Base-by-base conservation (phyloP, 805 yeast genomes). In the Teunomyces stri region DNA sequence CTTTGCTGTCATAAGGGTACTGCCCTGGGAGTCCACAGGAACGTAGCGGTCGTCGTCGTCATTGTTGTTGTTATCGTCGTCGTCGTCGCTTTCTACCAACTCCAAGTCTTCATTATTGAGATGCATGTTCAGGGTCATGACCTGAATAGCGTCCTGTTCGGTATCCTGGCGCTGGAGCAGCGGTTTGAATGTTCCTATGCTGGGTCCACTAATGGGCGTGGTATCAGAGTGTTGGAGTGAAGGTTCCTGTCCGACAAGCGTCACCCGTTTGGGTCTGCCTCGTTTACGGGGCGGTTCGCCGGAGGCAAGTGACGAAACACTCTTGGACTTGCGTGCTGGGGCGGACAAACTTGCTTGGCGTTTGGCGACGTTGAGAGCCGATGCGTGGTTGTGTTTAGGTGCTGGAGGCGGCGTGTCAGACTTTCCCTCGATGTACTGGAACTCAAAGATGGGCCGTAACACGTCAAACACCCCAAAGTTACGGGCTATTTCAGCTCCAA, bases 381-480 rank as follows among this genome's bases (percentile, higher is more conserved):
- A 68, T 3, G 76, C 78, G 51, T 72, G 78, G 52, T 59, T 69
- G 51, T 72, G 77, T 55, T 70, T 71, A 5, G 76, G 78, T 3
- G 77, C 77, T 6, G 77, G 78, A 2, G 78, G 78, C 2, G 78
- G 77, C n/a, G 58, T 53, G 18, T 51, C 64, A 1, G 71, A 61
- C 48, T 63, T 56, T 9, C 76, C 78, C 53, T 72, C 77, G 20
- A 70, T 52, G 53, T 71, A 59, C 64, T 68, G 67, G 41, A 50
- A 51, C 44, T 52, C 56, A 41, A 53, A 52, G 18, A 52, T 48
- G 15, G 56, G 75, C 62, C 44, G 51, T 39, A 92, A 72, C 12
- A 77, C 71, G 3, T 79, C 85, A 50, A 74, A 70, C 2, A 71
- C 74, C n/a, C 65, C 71, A 48, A 73, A 72, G 25, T 55, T 55